Evolutionary conservation across 1,139 yeast species (phyloP).

Genomic region (Meyerozyma sp.): DNA sequence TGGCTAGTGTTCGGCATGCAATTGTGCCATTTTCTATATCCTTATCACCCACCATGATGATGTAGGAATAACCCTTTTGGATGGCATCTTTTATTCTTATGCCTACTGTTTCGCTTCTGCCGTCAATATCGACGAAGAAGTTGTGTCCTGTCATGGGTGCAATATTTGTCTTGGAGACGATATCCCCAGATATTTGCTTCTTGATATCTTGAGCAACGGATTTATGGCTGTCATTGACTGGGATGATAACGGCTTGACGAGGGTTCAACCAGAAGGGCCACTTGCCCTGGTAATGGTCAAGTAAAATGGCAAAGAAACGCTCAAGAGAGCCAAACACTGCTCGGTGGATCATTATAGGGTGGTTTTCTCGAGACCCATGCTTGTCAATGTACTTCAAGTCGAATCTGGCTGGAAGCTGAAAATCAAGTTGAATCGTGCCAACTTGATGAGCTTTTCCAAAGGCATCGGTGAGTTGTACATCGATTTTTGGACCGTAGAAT

Average conservation of each 20-base stretch:
- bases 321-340: slow-evolving; percentile 95
- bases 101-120: slow-evolving; percentile 73
- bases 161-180: slow-evolving; percentile 19
- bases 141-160: slow-evolving; percentile 57
- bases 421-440: slow-evolving; percentile 93
- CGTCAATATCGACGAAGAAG: slow-evolving; percentile 73
- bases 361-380: slow-evolving; percentile 44
- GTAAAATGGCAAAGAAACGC: slow-evolving; percentile 82
- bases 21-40: slow-evolving; percentile 61
- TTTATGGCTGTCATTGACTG: slow-evolving; percentile 59
- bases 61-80: slow-evolving; percentile 70
- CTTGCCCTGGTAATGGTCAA: slow-evolving; percentile 87
- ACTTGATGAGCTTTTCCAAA: slow-evolving; percentile 84
- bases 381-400: slow-evolving; percentile 59
- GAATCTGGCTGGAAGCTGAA: slow-evolving; percentile 87
- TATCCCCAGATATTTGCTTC: slow-evolving; percentile 45
- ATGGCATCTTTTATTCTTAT: slow-evolving; percentile 75
- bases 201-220: slow-evolving; percentile 51
- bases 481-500: slow-evolving; percentile 95
- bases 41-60: slow-evolving; percentile 81
- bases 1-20: slow-evolving; percentile 63
- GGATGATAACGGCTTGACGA: slow-evolving; percentile 84
- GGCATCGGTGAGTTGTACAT: slow-evolving; percentile 79
- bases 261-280: slow-evolving; percentile 99
- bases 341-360: slow-evolving; percentile 90